A percentile compares a stretch with the other conserved stretches of the same genome.
Evolutionary conservation across 371 early-diverging fungal genomes (phyloP).

Genomic region (Mucor piriformis): DNA sequence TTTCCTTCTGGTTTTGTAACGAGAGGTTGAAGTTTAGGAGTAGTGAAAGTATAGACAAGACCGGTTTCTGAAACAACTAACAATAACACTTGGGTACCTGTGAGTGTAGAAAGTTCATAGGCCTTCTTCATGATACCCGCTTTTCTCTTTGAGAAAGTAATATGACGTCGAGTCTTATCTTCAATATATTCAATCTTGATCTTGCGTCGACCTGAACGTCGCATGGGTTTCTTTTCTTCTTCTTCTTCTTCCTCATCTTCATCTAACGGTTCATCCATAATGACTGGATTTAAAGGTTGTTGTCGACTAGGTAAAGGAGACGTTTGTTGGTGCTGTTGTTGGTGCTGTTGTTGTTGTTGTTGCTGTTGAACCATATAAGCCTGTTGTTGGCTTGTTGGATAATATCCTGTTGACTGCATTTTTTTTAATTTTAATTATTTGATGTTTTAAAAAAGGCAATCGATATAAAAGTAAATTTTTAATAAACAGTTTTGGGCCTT

Average conservation of each 20-base stretch:
- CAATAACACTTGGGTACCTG: conserved; percentile 94
- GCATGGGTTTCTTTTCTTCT: conserved; percentile 50
- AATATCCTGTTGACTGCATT: conserved; percentile 32
- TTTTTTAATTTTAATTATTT: conserved; percentile 1
- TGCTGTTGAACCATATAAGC: conserved; percentile 24
- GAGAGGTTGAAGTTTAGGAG: conserved; percentile 92
- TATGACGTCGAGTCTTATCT: conserved; percentile 89
- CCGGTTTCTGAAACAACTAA: conserved; percentile 96
- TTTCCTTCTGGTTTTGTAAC: conserved; percentile 92
- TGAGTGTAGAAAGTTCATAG: conserved; percentile 91
- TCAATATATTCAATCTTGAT: conserved; percentile 95
- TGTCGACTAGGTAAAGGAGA: conserved; percentile 10
- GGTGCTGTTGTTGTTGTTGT: conserved; percentile 24
- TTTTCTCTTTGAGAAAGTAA: conserved; percentile 96
- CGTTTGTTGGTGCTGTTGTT: conserved; percentile 15
- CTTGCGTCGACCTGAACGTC: conserved; percentile 82
- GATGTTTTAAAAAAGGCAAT: conserved; percentile 2
- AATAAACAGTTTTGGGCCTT: not conserved
- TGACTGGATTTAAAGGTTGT: conserved; percentile 9
- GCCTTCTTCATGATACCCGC: conserved; percentile 99
- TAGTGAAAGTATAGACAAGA: conserved; percentile 97
- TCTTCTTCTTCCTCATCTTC: conserved; percentile 25
- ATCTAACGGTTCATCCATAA: conserved; percentile 20
- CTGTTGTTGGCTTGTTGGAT: conserved; percentile 16
- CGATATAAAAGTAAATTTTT: conserved; percentile 12